phyloP scores from a whole-genome alignment of 768 basidiomycete species.

The Pleurotus giganteus region DNA sequence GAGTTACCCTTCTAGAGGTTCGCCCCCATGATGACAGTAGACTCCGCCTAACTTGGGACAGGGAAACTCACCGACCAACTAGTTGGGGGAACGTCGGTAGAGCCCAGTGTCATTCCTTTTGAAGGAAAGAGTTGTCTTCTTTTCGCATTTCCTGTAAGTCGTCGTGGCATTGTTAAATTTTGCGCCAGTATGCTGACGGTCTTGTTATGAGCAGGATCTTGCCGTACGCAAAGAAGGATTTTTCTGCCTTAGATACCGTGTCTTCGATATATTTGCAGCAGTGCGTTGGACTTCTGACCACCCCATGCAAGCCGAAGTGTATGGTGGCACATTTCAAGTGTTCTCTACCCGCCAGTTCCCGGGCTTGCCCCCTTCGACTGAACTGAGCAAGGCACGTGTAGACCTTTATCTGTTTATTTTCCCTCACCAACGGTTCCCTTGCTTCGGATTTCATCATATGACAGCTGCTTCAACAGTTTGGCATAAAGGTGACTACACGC shows the following conservation, averaged over 20 bases:
- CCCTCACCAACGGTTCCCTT: neutral
- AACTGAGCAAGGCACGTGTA: conserved; percentile 57
- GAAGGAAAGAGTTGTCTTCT: neutral
- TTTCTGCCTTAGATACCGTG: conserved; percentile 70
- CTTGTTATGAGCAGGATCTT: conserved; percentile 34
- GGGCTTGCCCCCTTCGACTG: conserved; percentile 64
- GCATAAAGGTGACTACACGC: neutral
- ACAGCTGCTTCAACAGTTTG: neutral
- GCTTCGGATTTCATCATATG: neutral
- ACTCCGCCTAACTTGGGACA: no score
- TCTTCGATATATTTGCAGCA: conserved; percentile 57
- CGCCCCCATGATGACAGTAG: neutral
- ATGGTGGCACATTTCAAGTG: conserved; percentile 64
- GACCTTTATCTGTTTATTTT: neutral
- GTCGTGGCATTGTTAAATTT: neutral
- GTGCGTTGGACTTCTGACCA: conserved; percentile 23
- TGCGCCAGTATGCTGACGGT: conserved; percentile 31
- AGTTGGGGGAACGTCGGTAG: neutral
- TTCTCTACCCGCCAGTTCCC: conserved; percentile 78
- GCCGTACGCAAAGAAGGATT: conserved; percentile 66
- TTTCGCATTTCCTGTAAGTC: neutral
- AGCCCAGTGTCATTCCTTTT: neutral
- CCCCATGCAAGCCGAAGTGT: conserved; percentile 60
- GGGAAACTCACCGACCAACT: neutral
- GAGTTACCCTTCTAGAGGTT: conserved; percentile 5